Base-by-base conservation (phyloP, 257 asterid species). In the Cruciata laevipes region DNA sequence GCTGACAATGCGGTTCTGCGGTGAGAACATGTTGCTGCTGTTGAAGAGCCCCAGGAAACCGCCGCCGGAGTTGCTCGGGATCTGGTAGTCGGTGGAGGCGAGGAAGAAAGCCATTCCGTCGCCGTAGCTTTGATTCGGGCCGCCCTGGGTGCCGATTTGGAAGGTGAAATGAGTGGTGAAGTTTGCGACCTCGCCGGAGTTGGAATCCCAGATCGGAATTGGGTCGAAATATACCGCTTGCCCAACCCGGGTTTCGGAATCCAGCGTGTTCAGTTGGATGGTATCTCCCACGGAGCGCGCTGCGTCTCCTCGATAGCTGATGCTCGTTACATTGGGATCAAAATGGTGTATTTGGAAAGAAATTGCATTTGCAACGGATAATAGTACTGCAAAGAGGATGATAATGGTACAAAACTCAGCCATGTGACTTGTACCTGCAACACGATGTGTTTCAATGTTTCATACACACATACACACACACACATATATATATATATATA, bases 31-130 rank as follows among this genome's bases (percentile, higher is more conserved):
- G 12, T 67, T 67, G 49, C 60, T 76, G 2, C 74, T 68, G 27
- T 74, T 80, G 16, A 65, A 77, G 14, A 77, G 71, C n/a, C 84
- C 84, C 21, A 80, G 71, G 30, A 68, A 77, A 7, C 84, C 84
- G 21, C 82, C 84, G 23, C 3, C 79, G 32, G 84, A 74, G 61
- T 77, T 77, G 5, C 68, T 57, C 1, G 84, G 84, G 63, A 77
- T 64, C 55, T 32, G 72, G 52, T 67, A 80, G 55, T 63, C 82
- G 52, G 65, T 67, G 2, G 84, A 80, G 33, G 84, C 78, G 31
- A 80, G 80, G 63, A 80, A 80, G 69, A 80, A 80, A 0, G 72
- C 65, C 0, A 80, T 59, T 11, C 84, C 84, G 66, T 74, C 69
- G 27, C 82, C 82, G 38, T 80, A 68, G 0, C 2, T 27, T 27